Evolutionary conservation across 2,329 filamentous ascomycete species (phyloP).

Genomic region (Pseudogymnoascus sp.): DNA sequence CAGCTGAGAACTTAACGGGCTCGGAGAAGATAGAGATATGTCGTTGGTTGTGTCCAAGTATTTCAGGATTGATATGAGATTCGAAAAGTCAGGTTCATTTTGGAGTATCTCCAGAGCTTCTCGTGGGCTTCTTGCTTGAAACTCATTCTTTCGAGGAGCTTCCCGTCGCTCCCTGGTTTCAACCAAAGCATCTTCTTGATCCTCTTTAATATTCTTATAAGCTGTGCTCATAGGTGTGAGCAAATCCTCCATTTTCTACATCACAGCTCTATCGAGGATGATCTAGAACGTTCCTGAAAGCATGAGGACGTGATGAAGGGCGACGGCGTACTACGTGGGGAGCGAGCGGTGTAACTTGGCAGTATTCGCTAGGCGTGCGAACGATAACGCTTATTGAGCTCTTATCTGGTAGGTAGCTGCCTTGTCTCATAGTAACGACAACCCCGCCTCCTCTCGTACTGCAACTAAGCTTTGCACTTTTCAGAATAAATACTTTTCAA

Average conservation of each 20-base stretch:
- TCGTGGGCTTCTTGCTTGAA: constrained; percentile 24
- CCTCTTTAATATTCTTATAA: constrained; percentile 20
- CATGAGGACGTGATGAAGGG: not conserved
- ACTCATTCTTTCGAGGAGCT: not conserved
- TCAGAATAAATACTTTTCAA: not conserved
- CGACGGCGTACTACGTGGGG: not conserved
- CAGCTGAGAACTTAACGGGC: constrained; percentile 65
- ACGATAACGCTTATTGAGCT: constrained; percentile 4
- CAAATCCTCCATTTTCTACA: constrained; percentile 39
- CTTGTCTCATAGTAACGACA: constrained; percentile 2
- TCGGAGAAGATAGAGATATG: constrained; percentile 55
- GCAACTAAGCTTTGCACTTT: not conserved
- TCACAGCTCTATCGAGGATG: constrained; percentile 8
- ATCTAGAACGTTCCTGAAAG: not conserved
- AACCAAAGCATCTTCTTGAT: constrained; percentile 17
- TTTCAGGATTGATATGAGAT: constrained; percentile 44
- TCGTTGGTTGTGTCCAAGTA: constrained; percentile 37
- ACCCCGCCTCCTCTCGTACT: not conserved
- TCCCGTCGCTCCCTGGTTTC: constrained; percentile 13
- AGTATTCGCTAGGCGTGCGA: not conserved
- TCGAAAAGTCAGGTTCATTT: constrained; percentile 54
- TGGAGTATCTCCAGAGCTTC: constrained; percentile 55
- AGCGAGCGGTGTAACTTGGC: not conserved
- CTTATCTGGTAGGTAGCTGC: constrained; percentile 3
- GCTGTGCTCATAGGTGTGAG: constrained; percentile 41